Conservation (phyloP, 768 basidiomycete genomes). For the Collybia mongolica region DNA sequence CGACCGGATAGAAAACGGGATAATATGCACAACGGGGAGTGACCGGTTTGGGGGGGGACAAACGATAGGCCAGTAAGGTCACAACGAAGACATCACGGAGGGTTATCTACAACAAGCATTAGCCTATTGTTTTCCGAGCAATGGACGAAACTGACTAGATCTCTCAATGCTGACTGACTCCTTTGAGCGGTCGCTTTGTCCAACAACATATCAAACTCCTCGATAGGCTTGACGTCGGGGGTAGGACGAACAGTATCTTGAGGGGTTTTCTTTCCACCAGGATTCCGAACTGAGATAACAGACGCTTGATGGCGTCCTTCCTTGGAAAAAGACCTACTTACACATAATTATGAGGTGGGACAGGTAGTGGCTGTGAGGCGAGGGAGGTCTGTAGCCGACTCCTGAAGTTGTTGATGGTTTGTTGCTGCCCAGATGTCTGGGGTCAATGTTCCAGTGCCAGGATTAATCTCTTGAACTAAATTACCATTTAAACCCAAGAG, state of each 20-base stretch:
- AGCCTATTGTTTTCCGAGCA: not conserved
- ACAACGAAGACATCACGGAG: not conserved
- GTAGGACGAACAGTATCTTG: not conserved
- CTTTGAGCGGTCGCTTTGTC: not conserved
- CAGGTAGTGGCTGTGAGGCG: not conserved
- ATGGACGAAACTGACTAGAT: not conserved
- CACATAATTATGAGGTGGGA: not conserved
- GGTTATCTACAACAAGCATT: not conserved
- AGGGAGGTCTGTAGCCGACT: not conserved
- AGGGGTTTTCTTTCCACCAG: slow-evolving; percentile 1
- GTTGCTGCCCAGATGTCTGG: not conserved
- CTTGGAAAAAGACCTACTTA: not conserved
- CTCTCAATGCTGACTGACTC: not conserved
- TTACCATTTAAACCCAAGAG: not conserved
- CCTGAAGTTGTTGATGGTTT: not conserved
- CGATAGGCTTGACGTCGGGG: not conserved
- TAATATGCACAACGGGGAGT: slow-evolving; percentile 1
- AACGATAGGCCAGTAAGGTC: not conserved
- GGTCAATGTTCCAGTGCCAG: not conserved
- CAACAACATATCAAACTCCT: not conserved
- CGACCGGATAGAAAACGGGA: not conserved
- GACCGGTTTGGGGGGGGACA: not conserved
- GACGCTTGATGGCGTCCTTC: not conserved
- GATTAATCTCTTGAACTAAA: not conserved
- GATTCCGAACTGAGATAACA: not conserved